Conservation (phyloP, 306 rosid genomes). For the Cicer pinnatifidum region DNA sequence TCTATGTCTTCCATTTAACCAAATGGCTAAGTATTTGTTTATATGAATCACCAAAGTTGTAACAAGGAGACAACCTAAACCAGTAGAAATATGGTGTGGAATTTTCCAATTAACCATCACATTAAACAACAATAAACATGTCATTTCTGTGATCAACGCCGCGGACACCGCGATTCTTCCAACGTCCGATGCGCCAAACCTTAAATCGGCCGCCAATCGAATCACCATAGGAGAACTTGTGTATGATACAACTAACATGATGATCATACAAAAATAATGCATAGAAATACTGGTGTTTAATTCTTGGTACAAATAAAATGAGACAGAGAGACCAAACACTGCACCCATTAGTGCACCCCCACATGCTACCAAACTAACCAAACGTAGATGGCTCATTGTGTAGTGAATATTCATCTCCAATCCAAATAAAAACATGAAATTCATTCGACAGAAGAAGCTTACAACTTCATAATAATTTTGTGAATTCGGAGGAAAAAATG, state of each 20-base stretch:
- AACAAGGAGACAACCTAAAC: conserved; percentile 31
- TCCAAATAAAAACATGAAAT: conserved; percentile 84
- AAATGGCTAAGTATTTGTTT: conserved; percentile 59
- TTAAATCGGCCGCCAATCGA: conserved; percentile 75
- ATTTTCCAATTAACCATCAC: conserved; percentile 45
- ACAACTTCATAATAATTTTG: conserved; percentile 86
- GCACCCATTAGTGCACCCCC: conserved; percentile 62
- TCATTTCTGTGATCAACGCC: conserved; percentile 67
- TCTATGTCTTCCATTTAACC: conserved; percentile 65
- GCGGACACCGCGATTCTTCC: conserved; percentile 68
- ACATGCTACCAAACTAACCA: conserved; percentile 51
- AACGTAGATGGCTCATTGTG: conserved; percentile 49
- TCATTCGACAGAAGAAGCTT: conserved; percentile 80
- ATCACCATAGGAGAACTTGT: conserved; percentile 87
- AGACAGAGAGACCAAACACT: conserved; percentile 59
- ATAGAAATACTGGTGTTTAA: conserved; percentile 28
- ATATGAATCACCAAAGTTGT: conserved; percentile 25
- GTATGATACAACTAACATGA: conserved; percentile 65
- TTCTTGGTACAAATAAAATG: conserved; percentile 59
- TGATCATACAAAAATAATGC: conserved; percentile 41
- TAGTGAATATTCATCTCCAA: conserved; percentile 66
- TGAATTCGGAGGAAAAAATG: conserved; percentile 67
- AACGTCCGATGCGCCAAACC: conserved; percentile 63
- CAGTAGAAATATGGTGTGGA: neutral
- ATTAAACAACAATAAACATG: conserved; percentile 64